Conservation (phyloP, 2,329 filamentous ascomycete species). For the Fusarium fujikuroi region DNA sequence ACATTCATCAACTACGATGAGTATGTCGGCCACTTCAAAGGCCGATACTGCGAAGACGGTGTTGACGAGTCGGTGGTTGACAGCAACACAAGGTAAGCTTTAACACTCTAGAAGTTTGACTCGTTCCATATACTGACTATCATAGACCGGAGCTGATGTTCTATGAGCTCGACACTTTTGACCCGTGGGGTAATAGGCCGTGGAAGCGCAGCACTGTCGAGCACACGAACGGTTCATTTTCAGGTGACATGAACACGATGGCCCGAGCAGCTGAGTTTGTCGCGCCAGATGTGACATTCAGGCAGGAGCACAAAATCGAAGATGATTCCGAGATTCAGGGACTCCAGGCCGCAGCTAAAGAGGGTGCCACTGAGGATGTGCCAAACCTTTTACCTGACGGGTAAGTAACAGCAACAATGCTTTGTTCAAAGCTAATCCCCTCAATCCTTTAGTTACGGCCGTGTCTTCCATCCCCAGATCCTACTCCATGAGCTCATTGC, state of each 20-base stretch:
- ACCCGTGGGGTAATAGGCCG: not conserved
- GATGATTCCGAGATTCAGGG: not conserved
- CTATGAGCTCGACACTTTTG: slow-evolving; percentile 6
- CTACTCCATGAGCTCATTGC: slow-evolving; percentile 1
- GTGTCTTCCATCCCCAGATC: slow-evolving; percentile 17
- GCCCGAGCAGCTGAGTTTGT: not conserved
- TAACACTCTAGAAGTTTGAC: not conserved
- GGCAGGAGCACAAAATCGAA: not conserved
- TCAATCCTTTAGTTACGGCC: not conserved
- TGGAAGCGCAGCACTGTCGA: slow-evolving; percentile 9
- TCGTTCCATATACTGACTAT: no score
- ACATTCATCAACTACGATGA: slow-evolving; percentile 6
- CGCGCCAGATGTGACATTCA: not conserved
- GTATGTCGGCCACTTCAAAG: slow-evolving; percentile 6
- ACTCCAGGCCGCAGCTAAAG: not conserved
- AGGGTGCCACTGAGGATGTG: not conserved
- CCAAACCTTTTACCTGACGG: slow-evolving; percentile 13
- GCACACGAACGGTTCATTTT: slow-evolving; percentile 1
- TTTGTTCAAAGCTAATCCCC: not conserved
- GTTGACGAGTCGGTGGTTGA: not conserved
- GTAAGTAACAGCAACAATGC: not conserved
- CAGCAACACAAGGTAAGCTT: not conserved
- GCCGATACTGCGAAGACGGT: slow-evolving; percentile 2
- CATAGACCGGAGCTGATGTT: slow-evolving; percentile 8
- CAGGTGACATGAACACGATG: not conserved